Conservation (phyloP, 441 rosid species). For the Populus hybrid region DNA sequence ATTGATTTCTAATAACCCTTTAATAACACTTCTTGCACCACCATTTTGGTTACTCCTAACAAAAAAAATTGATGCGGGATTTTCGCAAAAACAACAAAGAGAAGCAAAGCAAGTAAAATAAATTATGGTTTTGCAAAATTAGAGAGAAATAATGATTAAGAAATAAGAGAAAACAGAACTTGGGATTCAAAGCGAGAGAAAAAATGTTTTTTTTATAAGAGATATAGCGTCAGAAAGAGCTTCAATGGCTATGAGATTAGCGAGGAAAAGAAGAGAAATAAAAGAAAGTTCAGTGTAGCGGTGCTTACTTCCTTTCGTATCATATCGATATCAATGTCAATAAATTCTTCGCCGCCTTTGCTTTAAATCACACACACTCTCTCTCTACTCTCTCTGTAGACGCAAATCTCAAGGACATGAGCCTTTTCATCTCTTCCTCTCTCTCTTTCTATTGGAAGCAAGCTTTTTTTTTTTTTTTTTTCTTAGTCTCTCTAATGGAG, state of each 20-base stretch:
- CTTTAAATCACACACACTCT: constrained; percentile 31
- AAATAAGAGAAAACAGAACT: background rate
- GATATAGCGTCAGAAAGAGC: background rate
- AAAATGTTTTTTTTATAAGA: background rate
- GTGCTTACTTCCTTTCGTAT: constrained; percentile 1
- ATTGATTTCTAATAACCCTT: constrained; percentile 15
- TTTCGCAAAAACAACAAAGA: background rate
- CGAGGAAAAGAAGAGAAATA: background rate
- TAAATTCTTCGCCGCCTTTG: constrained; percentile 81
- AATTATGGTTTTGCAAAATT: background rate
- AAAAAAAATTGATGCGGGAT: constrained; percentile 7
- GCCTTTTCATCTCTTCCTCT: constrained; percentile 2
- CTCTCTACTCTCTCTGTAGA: background rate
- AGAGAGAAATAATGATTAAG: background rate
- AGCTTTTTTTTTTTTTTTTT: constrained; percentile 17
- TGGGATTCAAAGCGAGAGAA: constrained; percentile 3
- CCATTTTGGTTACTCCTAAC: too few relatives aligned
- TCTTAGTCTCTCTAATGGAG: constrained; percentile 2
- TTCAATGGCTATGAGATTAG: background rate
- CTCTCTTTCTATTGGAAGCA: constrained; percentile 20
- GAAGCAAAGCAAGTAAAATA: background rate
- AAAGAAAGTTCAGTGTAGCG: background rate
- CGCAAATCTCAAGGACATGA: constrained; percentile 28
- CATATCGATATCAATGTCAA: constrained; percentile 21
- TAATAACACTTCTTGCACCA: constrained; percentile 6